A percentile compares a stretch with the other conserved stretches of the same genome.
phyloP scores from a whole-genome alignment of 2,329 filamentous ascomycete genomes.

The Clarireedia paspali region DNA sequence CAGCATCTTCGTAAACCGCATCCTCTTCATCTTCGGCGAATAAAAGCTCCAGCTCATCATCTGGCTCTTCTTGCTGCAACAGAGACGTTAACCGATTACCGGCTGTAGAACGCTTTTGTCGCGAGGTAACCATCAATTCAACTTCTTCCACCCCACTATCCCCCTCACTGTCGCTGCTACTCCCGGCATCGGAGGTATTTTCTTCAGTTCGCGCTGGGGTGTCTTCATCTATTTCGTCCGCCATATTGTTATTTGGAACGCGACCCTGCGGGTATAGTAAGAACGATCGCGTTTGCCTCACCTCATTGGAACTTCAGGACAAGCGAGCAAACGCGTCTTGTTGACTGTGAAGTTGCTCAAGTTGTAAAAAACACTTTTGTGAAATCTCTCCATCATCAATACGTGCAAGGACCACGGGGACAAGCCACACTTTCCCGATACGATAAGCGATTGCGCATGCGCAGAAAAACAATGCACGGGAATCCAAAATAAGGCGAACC shows the following conservation, averaged over 20 bases:
- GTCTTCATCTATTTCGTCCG: conserved; percentile 13
- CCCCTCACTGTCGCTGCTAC: conserved; percentile 11
- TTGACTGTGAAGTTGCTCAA: not conserved
- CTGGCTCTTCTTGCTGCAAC: conserved; percentile 63
- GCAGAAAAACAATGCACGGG: no score
- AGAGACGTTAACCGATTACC: conserved; percentile 78
- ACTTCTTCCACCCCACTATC: conserved; percentile 29
- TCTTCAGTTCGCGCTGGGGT: conserved; percentile 16
- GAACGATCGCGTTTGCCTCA: not conserved
- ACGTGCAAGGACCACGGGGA: not conserved
- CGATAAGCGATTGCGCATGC: no score
- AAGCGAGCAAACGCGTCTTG: not conserved
- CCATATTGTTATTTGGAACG: conserved; percentile 7
- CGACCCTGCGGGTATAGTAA: not conserved
- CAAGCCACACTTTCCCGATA: not conserved
- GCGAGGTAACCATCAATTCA: conserved; percentile 66
- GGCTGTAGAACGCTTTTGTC: conserved; percentile 70
- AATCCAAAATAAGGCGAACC: no score
- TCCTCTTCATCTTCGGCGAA: conserved; percentile 65
- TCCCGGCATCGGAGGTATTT: conserved; percentile 12
- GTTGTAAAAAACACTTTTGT: not conserved
- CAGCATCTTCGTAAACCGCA: conserved; percentile 61
- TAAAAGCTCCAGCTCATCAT: conserved; percentile 57
- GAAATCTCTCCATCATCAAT: not conserved
- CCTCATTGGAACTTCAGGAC: not conserved